Percentiles rank a stretch among this genome's conserved stretches.
phyloP scores from a whole-genome alignment of 805 yeast species.

The Cyberlindnera misumaiensis region DNA sequence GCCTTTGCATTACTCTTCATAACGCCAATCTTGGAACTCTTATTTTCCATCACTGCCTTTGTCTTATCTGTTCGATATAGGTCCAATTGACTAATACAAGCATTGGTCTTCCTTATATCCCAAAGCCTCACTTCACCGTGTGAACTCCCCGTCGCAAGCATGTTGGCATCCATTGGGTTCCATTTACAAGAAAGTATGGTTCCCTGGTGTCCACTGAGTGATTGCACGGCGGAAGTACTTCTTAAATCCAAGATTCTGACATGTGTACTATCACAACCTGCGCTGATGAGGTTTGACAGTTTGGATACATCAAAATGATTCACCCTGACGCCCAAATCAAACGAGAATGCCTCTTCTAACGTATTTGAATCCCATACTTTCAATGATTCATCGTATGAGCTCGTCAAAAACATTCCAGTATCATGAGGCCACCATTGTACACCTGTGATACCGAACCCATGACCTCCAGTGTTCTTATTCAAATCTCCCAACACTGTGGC shows the following conservation, averaged over 20 bases:
- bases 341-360: constrained; percentile 59
- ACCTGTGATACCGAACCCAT: constrained; percentile 65
- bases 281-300: constrained; percentile 45
- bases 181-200: constrained; percentile 57
- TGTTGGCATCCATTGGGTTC: constrained; percentile 58
- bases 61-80: constrained; percentile 36
- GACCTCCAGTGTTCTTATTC: constrained; percentile 35
- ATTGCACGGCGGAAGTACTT: constrained; percentile 69
- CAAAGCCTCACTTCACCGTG: constrained; percentile 79
- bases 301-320: constrained; percentile 54
- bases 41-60: constrained; percentile 13
- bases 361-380: constrained; percentile 76
- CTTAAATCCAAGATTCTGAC: constrained; percentile 66
- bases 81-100: constrained; percentile 61
- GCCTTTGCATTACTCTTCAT: constrained; percentile 38
- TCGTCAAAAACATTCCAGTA: constrained; percentile 76
- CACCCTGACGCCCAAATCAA: constrained; percentile 54
- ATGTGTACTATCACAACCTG: constrained; percentile 64
- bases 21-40: constrained; percentile 17
- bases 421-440: constrained; percentile 88
- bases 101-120: constrained; percentile 71
- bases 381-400: constrained; percentile 72
- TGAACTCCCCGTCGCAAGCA: constrained; percentile 73
- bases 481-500: constrained; percentile 11
- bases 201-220: constrained; percentile 50